Conservation (phyloP, 2,329 filamentous ascomycete species). For the Trichophaea hybrida region DNA sequence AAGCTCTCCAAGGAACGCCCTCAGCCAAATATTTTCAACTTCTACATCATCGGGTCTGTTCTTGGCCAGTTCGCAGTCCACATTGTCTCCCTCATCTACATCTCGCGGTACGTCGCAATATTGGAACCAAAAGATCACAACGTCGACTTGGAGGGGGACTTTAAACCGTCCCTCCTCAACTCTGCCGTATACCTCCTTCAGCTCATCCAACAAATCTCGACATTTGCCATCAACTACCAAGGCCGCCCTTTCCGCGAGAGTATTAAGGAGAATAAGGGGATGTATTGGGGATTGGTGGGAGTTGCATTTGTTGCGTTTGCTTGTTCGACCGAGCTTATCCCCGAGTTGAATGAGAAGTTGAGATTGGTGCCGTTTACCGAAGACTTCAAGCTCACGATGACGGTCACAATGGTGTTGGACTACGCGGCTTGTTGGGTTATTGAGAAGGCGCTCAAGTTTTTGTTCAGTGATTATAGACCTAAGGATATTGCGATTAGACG, state of each 20-base stretch:
- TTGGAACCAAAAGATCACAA: slow-evolving; percentile 56
- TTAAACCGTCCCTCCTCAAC: slow-evolving; percentile 84
- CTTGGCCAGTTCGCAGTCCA: slow-evolving; percentile 95
- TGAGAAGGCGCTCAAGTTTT: slow-evolving; percentile 67
- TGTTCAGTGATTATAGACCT: slow-evolving; percentile 82
- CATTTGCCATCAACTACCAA: slow-evolving; percentile 98
- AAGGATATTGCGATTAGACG: slow-evolving; percentile 83
- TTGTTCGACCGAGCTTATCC: slow-evolving; percentile 87
- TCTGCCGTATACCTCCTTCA: slow-evolving; percentile 93
- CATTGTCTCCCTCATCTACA: slow-evolving; percentile 84
- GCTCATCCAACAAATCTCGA: slow-evolving; percentile 96
- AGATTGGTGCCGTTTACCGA: slow-evolving; percentile 77
- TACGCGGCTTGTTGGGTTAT: slow-evolving; percentile 77
- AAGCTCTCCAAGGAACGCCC: slow-evolving; percentile 90
- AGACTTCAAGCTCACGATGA: slow-evolving; percentile 83
- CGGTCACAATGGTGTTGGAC: slow-evolving; percentile 70
- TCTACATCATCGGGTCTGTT: slow-evolving; percentile 96
- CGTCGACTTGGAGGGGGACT: slow-evolving; percentile 88
- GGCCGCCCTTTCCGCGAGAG: slow-evolving; percentile 93
- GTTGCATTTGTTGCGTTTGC: slow-evolving; percentile 84
- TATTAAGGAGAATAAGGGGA: slow-evolving; percentile 87
- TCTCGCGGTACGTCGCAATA: slow-evolving; percentile 73
- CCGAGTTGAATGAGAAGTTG: slow-evolving; percentile 86
- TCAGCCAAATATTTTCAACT: slow-evolving; percentile 97
- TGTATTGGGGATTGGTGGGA: slow-evolving; percentile 92